Base-by-base conservation (phyloP, 1,284 basidiomycete genomes). In the Cutaneotrichosporon spelunceum region DNA sequence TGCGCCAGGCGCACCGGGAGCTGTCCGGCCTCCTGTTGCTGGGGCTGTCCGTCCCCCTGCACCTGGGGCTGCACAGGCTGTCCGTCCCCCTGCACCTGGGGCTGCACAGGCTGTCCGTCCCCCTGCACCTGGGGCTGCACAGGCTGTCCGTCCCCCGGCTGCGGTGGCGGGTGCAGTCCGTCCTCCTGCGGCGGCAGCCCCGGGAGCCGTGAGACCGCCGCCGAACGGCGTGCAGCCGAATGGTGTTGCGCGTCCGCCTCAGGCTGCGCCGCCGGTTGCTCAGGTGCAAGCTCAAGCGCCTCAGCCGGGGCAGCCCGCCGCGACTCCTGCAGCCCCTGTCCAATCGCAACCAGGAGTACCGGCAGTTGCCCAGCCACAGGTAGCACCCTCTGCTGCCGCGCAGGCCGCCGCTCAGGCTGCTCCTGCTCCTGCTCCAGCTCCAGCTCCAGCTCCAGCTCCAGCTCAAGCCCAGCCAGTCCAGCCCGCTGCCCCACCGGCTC, bases 401-500 rank as follows among this genome's bases (percentile, higher is more conserved):
- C 30, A 52, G 3, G 53, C 21, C 27, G 42, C 27, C 16, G 34
- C 54, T 19, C 16, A 48, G 3, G 49, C 29, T 24, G 23, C 33
- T 21, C 30, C 52, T 26, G 36, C 30, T 10, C 36, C 33, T 6
- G 29, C 56, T 10, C 21, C 44, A 0, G 44, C 24, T 29, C n/a
- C n/a, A n/a, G n/a, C 30, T 7, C 30, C 30, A 33, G 1, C 30
- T 11, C 8, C 13, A 7, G 60, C 55, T 7, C 33, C 55, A 16
- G 21, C 57, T 27, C 27, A 56, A 2, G 39, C 26, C 30, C 30
- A 33, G 30, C 30, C 30, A n/a, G 16, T 42, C 13, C 48, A 19
- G 3, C 56, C 44, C 9, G 23, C 59, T 27, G 44, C 48, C 9
- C 39, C 56, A 9, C 27, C 53, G 9, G 59, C 39, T 7, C 34